Conservation (phyloP, 208 protist genomes). For the Leishmania mexicana region DNA sequence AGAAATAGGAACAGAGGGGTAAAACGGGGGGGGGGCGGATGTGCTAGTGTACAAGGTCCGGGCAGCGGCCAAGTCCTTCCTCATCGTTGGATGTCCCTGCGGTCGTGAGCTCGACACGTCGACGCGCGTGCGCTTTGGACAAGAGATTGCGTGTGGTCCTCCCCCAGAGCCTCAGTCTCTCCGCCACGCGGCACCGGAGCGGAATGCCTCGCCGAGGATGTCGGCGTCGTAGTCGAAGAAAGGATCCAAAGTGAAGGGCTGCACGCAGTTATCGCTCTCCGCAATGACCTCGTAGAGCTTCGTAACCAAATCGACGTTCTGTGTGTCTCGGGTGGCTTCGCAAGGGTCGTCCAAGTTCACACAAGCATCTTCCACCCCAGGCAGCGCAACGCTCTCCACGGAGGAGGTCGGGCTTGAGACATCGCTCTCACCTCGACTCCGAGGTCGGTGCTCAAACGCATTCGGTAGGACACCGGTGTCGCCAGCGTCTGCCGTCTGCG, state of each 20-base stretch:
- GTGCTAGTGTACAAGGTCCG: background rate
- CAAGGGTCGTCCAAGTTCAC: no score
- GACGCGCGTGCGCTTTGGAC: background rate
- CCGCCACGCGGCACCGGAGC: slow-evolving; percentile 9
- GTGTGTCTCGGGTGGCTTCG: no score
- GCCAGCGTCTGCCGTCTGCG: background rate
- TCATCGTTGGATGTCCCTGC: background rate
- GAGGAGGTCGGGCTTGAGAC: background rate
- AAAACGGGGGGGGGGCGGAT: background rate
- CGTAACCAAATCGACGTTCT: background rate
- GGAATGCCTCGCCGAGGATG: slow-evolving; percentile 37
- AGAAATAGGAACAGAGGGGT: background rate
- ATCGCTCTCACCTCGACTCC: background rate
- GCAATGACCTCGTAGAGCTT: slow-evolving; percentile 26
- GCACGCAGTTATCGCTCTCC: slow-evolving; percentile 46
- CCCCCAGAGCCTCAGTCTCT: background rate
- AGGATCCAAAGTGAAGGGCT: slow-evolving; percentile 55
- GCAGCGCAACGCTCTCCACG: slow-evolving; percentile 1
- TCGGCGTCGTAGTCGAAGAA: slow-evolving; percentile 68
- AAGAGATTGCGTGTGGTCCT: background rate
- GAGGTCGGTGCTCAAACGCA: background rate
- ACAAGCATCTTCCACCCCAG: slow-evolving; percentile 1
- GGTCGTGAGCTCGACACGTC: background rate
- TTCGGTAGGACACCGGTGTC: background rate
- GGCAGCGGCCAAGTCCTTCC: background rate